A percentile compares a stretch with the other conserved stretches of the same genome.
Evolutionary conservation across 352 stramenopile genomes (phyloP).

Genomic region (Thalassiosira livingstoniorum): DNA sequence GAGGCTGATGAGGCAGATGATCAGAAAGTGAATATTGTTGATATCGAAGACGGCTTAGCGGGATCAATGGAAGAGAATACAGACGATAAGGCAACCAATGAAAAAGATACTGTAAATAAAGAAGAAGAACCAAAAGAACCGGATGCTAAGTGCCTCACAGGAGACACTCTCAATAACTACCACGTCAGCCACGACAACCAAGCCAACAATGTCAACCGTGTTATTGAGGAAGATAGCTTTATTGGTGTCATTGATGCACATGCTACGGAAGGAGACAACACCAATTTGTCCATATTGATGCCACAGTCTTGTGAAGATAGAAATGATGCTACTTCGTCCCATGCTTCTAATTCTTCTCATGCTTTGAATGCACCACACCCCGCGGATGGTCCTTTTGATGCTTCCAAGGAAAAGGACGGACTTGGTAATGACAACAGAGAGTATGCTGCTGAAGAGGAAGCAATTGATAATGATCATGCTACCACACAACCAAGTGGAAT

Average conservation of each 20-base stretch:
- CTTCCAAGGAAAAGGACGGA: neutral
- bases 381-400: neutral
- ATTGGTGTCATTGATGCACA: too few species aligned
- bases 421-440: neutral
- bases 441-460: neutral
- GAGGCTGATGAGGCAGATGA: neutral
- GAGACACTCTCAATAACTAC: neutral
- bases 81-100: neutral
- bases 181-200: neutral
- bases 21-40: neutral
- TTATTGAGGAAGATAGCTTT: too few species aligned
- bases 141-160: too few species aligned
- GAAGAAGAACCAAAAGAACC: too few species aligned
- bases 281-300: neutral
- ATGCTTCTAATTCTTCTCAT: slow-evolving; percentile 1
- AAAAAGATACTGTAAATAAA: too few species aligned
- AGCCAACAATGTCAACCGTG: neutral
- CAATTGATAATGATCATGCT: neutral
- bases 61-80: neutral
- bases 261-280: too few species aligned
- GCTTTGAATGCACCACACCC: neutral
- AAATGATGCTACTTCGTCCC: neutral
- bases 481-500: slow-evolving; percentile 49
- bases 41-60: neutral
- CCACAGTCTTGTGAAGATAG: neutral